Base-by-base conservation (phyloP, 495 filamentous ascomycete species). In the Opeltia flavorubescens region DNA sequence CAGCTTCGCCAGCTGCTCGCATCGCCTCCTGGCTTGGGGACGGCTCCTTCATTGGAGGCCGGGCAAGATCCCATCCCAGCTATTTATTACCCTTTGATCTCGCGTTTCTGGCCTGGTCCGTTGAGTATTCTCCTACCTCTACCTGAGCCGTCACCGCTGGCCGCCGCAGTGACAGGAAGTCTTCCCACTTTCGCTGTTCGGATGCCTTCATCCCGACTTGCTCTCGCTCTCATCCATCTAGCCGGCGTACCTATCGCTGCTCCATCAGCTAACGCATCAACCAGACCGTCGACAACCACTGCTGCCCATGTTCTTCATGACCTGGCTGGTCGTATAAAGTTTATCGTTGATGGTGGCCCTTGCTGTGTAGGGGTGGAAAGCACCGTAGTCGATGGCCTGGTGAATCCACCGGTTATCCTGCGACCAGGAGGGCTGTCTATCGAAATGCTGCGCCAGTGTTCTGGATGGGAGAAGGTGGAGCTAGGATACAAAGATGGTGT, bases 321-420 rank as follows among this genome's bases (percentile, higher is more conserved):
- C 61, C 66, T 99, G 9, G 57, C 81, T 30, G 84, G 84, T 3
- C 74, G 80, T n/a, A 94, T 99, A 46, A 79, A 83, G 34, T 63
- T 89, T 5, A 89, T 99, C 50, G 66, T 99, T 1, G 93, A 99
- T 49, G 91, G 93, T 2, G 91, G 91, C 1, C 59, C 76, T 1
- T 94, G 88, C 54, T 67, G 67, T 1, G 86, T 99, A 4, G 91
- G 91, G 4, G 86, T 99, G 0, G 91, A 99, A 64, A 94, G 86
- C 53, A 99, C 93, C 5, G 93, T 99, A 6, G 86, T 99, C 1
- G 91, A 95, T 55, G 91, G 91, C 1, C 66, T 96, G 18, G 83
- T 74, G 20, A 51, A 69, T 31, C 89, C 89, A 13, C 91, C 93
- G 0, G 71, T 77, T 7, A 77, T 99, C 28, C 69, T 99, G 11